phyloP scores from a whole-genome alignment of 2,329 filamentous ascomycete genomes.

The Microsporum ferrugineum region DNA sequence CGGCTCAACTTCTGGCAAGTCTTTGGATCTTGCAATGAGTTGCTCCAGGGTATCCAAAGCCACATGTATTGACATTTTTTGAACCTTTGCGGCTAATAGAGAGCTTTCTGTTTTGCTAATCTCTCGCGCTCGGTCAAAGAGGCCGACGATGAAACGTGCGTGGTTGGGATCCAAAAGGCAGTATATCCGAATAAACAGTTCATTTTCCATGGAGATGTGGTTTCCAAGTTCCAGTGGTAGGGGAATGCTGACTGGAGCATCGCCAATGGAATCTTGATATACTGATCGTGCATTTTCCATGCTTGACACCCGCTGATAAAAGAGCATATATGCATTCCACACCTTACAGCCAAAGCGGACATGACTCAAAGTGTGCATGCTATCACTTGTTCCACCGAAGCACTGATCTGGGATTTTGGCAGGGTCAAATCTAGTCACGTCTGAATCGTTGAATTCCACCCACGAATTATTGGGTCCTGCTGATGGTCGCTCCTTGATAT shows the following conservation, averaged over 20 bases:
- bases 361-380: conserved; percentile 36
- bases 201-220: conserved; percentile 61
- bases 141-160: conserved; percentile 51
- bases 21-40: conserved; percentile 59
- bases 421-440: conserved; percentile 64
- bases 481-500: conserved; percentile 66
- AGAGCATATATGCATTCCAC: conserved; percentile 91
- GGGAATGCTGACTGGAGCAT: conserved; percentile 39
- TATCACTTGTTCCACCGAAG: conserved; percentile 60
- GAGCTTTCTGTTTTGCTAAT: conserved; percentile 39
- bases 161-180: conserved; percentile 68
- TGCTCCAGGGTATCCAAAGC: conserved; percentile 58
- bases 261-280: conserved; percentile 35
- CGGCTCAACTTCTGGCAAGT: conserved; percentile 50
- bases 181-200: conserved; percentile 60
- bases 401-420: conserved; percentile 61
- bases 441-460: conserved; percentile 93
- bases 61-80: conserved; percentile 34
- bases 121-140: conserved; percentile 48
- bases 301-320: conserved; percentile 72
- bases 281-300: conserved; percentile 45
- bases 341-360: conserved; percentile 50
- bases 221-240: conserved; percentile 37
- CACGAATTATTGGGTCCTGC: conserved; percentile 45
- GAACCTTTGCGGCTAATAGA: conserved; percentile 37